Base-by-base conservation (phyloP, 495 filamentous ascomycete genomes). In the Neurospora sp. region DNA sequence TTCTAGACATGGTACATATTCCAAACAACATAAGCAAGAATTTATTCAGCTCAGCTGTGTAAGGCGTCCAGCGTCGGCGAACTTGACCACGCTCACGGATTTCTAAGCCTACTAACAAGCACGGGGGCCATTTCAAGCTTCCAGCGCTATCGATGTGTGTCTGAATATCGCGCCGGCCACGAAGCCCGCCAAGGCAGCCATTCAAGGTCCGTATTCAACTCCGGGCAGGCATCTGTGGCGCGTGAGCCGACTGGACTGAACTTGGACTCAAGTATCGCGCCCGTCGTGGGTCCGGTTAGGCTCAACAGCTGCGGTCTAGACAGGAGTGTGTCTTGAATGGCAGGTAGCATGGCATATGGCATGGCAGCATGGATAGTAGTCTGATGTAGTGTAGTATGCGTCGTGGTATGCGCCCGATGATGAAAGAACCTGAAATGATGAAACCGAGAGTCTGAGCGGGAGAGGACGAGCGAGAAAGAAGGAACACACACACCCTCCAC, bases 381-480 rank as follows among this genome's bases (percentile, higher is more conserved):
- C 53, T 61, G 53, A 35, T 35, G 53, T 65, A 65, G 53, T 65
- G 14, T 65, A 16, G 53, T 61, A 35, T 59, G 14, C 27, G 53
- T 65, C 27, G 53, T 65, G 53, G 53, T 35, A 68, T 71, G 45
- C 68, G 69, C 74, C 73, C 73, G 71, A 76, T 78, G 74, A 78
- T 77, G 78, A 77, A 79, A 75, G 69, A 68, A 40, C 40, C 10
- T 40, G 40, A 45, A 71, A 81, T 80, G 78, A 81, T 81, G 79
- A 81, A 79, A 77, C 72, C 72, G 61, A 74, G 70, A 75, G 77
- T 72, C 72, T 74, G 75, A 78, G 74, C 71, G 71, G 31, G 14
- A 73, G 40, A 68, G 18, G 61, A n/a, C 48, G 75, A 44, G 48
- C 69, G 40, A 69, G 71, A 74, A 75, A 69, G 38, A 70, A 73